A percentile compares a stretch with the other conserved stretches of the same genome.
Evolutionary conservation across 768 basidiomycete genomes (phyloP).

Genomic region (Trichaptum fuscoviolaceum): DNA sequence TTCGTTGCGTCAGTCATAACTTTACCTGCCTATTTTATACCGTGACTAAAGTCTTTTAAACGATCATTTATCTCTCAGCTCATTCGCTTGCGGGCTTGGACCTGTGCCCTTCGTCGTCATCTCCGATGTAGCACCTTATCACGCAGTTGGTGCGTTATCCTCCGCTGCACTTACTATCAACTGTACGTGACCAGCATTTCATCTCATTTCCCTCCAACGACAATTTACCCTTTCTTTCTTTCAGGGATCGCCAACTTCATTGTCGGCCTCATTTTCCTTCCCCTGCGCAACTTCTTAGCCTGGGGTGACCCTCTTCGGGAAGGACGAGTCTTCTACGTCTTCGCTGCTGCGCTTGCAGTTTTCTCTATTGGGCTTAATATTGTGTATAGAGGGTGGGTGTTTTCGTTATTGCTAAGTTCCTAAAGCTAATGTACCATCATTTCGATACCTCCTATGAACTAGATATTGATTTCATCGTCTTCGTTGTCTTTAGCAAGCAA

Average conservation of each 20-base stretch:
- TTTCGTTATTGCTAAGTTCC: not conserved
- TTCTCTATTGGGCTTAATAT: constrained; percentile 32
- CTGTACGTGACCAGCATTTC: constrained; percentile 10
- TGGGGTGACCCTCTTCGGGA: constrained; percentile 55
- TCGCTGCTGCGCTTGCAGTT: constrained; percentile 49
- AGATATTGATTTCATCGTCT: not conserved
- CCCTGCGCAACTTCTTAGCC: constrained; percentile 70
- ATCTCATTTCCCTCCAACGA: constrained; percentile 1
- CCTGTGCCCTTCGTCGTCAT: constrained; percentile 92
- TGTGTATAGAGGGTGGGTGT: constrained; percentile 31
- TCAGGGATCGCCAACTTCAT: constrained; percentile 82
- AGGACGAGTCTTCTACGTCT: constrained; percentile 88
- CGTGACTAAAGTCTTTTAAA: constrained; percentile 4
- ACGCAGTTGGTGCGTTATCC: constrained; percentile 29
- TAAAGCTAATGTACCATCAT: not conserved
- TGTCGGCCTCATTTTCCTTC: constrained; percentile 82
- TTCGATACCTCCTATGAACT: not conserved
- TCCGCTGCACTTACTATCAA: constrained; percentile 24
- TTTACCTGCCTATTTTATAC: not conserved
- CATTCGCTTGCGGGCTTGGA: constrained; percentile 86
- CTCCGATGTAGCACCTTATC: constrained; percentile 78
- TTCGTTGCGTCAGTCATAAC: constrained; percentile 67
- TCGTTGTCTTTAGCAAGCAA: not conserved
- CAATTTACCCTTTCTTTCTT: constrained; percentile 10
- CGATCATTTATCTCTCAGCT: constrained; percentile 35